Conservation (phyloP, 768 basidiomycete species). For the Boletellus emodensis region DNA sequence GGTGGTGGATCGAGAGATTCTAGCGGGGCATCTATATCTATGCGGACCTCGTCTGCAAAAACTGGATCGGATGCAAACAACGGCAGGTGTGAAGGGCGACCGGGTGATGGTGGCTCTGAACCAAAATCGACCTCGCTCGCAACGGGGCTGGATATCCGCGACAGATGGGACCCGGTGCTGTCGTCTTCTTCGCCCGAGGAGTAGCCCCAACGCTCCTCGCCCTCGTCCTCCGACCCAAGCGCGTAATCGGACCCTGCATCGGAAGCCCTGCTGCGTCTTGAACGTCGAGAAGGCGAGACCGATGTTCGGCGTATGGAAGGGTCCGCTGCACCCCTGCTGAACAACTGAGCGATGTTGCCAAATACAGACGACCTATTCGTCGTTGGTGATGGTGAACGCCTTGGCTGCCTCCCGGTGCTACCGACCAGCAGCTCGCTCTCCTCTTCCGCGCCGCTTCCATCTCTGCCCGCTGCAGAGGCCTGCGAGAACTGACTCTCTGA, state of each 20-base stretch:
- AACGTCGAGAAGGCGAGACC: slow-evolving; percentile 45
- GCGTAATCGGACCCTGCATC: slow-evolving; percentile 59
- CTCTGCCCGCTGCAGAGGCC: slow-evolving; percentile 37
- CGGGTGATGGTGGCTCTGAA: slow-evolving; percentile 64
- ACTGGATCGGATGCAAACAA: slow-evolving; percentile 71
- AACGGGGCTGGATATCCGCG: slow-evolving; percentile 24
- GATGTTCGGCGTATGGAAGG: slow-evolving; percentile 48
- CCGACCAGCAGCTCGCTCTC: slow-evolving; percentile 29
- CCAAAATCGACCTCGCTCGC: slow-evolving; percentile 66
- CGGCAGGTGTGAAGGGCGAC: slow-evolving; percentile 49
- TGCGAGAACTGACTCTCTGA: slow-evolving; percentile 37
- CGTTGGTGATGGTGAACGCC: slow-evolving; percentile 35
- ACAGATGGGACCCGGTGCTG: slow-evolving; percentile 29
- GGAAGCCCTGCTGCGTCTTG: slow-evolving; percentile 49
- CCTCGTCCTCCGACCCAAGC: slow-evolving; percentile 50
- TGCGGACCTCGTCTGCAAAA: slow-evolving; percentile 78
- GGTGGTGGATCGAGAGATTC: slow-evolving; percentile 68
- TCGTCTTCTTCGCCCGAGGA: slow-evolving; percentile 80
- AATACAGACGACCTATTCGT: slow-evolving; percentile 46
- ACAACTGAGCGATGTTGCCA: slow-evolving; percentile 65
- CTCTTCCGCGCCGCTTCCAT: slow-evolving; percentile 37
- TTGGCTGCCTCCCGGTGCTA: slow-evolving; percentile 28
- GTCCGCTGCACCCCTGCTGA: slow-evolving; percentile 46
- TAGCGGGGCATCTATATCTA: slow-evolving; percentile 72
- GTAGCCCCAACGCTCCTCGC: slow-evolving; percentile 86